phyloP scores from a whole-genome alignment of 2,329 filamentous ascomycete genomes.

The Scopulariopsis brevicaulis region DNA sequence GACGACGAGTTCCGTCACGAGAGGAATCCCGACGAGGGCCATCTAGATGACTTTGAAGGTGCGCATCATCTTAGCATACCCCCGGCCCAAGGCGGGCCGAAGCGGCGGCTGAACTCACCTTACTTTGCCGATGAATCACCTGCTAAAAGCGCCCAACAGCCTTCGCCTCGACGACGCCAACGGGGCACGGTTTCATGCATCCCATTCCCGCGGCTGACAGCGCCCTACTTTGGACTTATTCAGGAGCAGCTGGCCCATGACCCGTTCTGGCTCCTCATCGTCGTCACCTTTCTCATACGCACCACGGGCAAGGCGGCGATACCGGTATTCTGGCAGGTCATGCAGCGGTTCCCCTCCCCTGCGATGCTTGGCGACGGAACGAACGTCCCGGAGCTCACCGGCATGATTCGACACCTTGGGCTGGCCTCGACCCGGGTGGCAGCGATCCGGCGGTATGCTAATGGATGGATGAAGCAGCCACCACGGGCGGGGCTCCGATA shows the following conservation, averaged over 20 bases:
- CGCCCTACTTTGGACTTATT: constrained; percentile 61
- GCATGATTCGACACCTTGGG: constrained; percentile 59
- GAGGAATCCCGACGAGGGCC: constrained; percentile 2
- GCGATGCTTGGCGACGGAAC: constrained; percentile 43
- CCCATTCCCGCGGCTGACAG: constrained; percentile 56
- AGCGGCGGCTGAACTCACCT: constrained; percentile 14
- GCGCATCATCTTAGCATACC: constrained; percentile 1
- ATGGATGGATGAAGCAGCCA: constrained; percentile 52
- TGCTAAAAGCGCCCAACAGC: constrained; percentile 6
- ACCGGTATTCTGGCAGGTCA: constrained; percentile 61
- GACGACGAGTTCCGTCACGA: constrained; percentile 1
- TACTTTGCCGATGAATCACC: constrained; percentile 16
- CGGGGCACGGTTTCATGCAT: constrained; percentile 39
- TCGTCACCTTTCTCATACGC: constrained; percentile 74
- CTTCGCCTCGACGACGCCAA: constrained; percentile 19
- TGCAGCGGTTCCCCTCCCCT: constrained; percentile 56
- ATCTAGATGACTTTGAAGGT: constrained; percentile 1
- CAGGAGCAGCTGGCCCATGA: constrained; percentile 68
- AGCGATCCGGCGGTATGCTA: constrained; percentile 59
- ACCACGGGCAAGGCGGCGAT: constrained; percentile 66
- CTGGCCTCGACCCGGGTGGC: constrained; percentile 56
- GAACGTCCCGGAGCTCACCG: constrained; percentile 37
- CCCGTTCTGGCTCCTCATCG: constrained; percentile 72
- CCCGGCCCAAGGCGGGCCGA: constrained; percentile 1
- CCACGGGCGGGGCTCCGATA: constrained; percentile 48